Conservation (phyloP, 352 stramenopile species). For the Nothophytophthora sp. region DNA sequence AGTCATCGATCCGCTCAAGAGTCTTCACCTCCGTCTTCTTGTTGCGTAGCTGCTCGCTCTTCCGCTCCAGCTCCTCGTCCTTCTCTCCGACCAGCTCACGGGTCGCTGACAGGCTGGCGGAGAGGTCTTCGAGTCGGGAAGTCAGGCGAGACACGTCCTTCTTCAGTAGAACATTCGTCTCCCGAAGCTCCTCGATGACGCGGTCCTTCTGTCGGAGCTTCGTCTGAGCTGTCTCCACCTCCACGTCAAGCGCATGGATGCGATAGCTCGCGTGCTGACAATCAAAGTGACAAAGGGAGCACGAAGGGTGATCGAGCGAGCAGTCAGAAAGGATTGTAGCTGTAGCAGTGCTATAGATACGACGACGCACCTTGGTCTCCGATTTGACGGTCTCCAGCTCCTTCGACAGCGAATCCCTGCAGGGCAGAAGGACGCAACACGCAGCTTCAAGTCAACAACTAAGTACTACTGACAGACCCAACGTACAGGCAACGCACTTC, state of each 20-base stretch:
- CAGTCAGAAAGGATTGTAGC: neutral
- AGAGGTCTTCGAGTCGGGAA: conserved; percentile 48
- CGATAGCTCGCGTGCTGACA: conserved; percentile 65
- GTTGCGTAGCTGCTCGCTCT: conserved; percentile 60
- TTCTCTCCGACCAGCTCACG: conserved; percentile 61
- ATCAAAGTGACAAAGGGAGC: neutral
- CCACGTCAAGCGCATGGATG: conserved; percentile 73
- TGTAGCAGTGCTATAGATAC: neutral
- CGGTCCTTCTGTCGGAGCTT: conserved; percentile 80
- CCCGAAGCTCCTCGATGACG: conserved; percentile 66
- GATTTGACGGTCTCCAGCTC: conserved; percentile 67
- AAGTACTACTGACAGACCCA: neutral
- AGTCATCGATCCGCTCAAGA: conserved; percentile 70
- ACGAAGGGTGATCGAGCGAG: neutral
- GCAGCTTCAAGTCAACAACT: neutral
- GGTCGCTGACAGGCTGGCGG: conserved; percentile 45
- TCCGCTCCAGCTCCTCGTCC: conserved; percentile 58
- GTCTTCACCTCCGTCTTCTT: conserved; percentile 86
- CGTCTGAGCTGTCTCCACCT: conserved; percentile 73
- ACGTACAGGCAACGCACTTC: conserved; percentile 29
- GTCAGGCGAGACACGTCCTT: conserved; percentile 63
- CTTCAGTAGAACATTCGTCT: conserved; percentile 60
- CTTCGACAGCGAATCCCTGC: conserved; percentile 62
- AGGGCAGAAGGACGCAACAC: neutral
- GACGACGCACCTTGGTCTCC: conserved; percentile 52